Percentiles rank a stretch among this genome's conserved stretches.
Evolutionary conservation across 2,329 filamentous ascomycete genomes (phyloP).

Genomic region (Magnaporthiopsis poae): DNA sequence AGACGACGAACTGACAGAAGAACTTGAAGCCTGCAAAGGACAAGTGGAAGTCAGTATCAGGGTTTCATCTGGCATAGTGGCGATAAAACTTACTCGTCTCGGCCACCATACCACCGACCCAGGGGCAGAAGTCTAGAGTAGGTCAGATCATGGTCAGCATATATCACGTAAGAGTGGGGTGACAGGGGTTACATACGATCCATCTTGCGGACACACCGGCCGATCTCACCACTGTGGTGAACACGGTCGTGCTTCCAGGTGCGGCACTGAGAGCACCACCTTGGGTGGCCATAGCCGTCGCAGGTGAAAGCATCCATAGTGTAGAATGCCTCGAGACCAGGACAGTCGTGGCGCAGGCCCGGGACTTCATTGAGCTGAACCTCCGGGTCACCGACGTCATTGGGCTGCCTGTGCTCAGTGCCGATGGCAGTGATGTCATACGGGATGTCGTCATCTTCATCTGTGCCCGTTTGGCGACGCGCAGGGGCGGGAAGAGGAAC

Average conservation of each 20-base stretch:
- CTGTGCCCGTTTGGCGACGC: background rate
- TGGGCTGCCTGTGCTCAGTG: slow-evolving; percentile 19
- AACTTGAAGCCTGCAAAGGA: slow-evolving; percentile 62
- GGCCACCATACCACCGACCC: slow-evolving; percentile 86
- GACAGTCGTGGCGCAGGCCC: slow-evolving; percentile 47
- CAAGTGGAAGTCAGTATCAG: background rate
- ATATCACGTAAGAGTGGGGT: background rate
- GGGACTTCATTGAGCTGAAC: slow-evolving; percentile 18
- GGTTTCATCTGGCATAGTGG: background rate
- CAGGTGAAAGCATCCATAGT: slow-evolving; percentile 76
- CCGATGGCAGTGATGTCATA: slow-evolving; percentile 10
- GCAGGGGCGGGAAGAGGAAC: slow-evolving; percentile 42
- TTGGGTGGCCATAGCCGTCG: slow-evolving; percentile 70
- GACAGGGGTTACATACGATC: slow-evolving; percentile 39
- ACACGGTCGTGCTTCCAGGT: slow-evolving; percentile 82
- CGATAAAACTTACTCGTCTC: slow-evolving; percentile 52
- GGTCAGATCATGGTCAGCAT: background rate
- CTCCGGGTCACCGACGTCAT: slow-evolving; percentile 11
- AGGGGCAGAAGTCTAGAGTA: slow-evolving; percentile 66
- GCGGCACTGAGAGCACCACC: slow-evolving; percentile 74
- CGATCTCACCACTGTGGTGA: slow-evolving; percentile 76
- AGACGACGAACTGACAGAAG: slow-evolving; percentile 78
- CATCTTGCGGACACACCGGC: slow-evolving; percentile 77
- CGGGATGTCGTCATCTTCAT: background rate
- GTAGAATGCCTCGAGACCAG: slow-evolving; percentile 67